phyloP scores from a whole-genome alignment of 176 grass and related monocot species.

The Oryza nivara region DNA sequence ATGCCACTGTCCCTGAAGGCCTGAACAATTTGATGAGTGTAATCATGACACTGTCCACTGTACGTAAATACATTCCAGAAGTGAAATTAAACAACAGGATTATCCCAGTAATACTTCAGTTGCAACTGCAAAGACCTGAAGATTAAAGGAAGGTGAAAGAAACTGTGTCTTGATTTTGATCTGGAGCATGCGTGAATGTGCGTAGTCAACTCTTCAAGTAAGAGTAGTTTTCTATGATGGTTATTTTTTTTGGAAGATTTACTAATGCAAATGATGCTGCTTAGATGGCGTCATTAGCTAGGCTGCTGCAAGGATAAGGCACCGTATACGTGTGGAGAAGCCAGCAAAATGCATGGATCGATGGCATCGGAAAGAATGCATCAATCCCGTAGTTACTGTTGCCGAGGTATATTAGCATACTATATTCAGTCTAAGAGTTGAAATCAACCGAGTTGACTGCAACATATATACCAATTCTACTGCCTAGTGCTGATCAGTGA shows the following conservation, averaged over 20 bases:
- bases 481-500: background rate
- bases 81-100: background rate
- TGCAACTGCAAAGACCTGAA: background rate
- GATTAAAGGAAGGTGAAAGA: background rate
- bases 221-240: background rate
- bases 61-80: background rate
- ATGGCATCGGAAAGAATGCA: slow-evolving; percentile 11
- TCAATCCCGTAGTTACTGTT: background rate
- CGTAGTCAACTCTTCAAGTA: slow-evolving; percentile 22
- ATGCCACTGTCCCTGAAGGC: background rate
- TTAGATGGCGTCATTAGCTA: slow-evolving; percentile 1
- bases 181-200: background rate
- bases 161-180: background rate
- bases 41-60: background rate
- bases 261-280: background rate
- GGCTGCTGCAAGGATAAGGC: slow-evolving; percentile 42
- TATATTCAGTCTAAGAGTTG: background rate
- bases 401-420: background rate
- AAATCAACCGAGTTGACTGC: slow-evolving; percentile 28
- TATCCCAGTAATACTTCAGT: background rate
- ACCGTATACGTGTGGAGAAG: slow-evolving; percentile 18
- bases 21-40: background rate
- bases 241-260: background rate
- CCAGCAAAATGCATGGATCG: background rate
- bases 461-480: background rate